Evolutionary conservation across 352 stramenopile genomes (phyloP), one percentile per base, ranked within the genome.

Genomic region (Pythium scleroteichum): DNA sequence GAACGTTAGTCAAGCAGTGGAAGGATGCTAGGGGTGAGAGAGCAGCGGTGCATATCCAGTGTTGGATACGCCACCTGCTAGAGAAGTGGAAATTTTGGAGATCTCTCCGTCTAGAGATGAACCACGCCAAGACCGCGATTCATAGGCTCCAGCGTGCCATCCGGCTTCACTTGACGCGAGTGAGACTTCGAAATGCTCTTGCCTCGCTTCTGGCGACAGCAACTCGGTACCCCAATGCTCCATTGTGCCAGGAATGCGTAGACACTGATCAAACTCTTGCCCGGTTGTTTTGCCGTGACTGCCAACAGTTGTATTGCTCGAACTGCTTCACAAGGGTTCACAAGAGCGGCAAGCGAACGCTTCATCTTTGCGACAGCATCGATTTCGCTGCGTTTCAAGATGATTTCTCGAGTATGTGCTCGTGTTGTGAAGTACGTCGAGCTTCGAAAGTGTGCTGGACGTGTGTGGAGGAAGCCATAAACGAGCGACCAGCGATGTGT

Each of bases 181-280:
- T 62, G 33, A 55, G 52, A 14, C 2, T 67, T 14, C 64, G 22
- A 19, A 23, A 44, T 22, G 64, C 53, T 4, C n/a, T 71, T 1
- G 8, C 44, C 8, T 53, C 55, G 17, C 55, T 73, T 4, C n/a
- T 70, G 0, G 49, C 67, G 16, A 76, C 57, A 0, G 23, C 68
- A 22, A 2, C 38, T 7, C 55, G 57, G 1, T 78, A 76, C 26
- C 66, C 58, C 8, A 69, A 78, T 33, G 53, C 71, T 3, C 74
- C 71, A 3, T 49, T 82, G 4, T 82, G 74, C 53, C 63, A 78
- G 59, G 58, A 69, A 17, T 82, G 74, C 42, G 61, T 68, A 19
- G 35, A 24, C 4, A 5, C n/a, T 2, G 53, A 38, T 7, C n/a
- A 33, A 23, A 42, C 52, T 7, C 63, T 82, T 9, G 71, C 65